Percentiles rank a stretch among this genome's conserved stretches.
These are phyloP conservation scores for Auriscalpium microsporum DNA, from an alignment of 768 basidiomycete genomes.

Conservation along the genomic window DNA sequence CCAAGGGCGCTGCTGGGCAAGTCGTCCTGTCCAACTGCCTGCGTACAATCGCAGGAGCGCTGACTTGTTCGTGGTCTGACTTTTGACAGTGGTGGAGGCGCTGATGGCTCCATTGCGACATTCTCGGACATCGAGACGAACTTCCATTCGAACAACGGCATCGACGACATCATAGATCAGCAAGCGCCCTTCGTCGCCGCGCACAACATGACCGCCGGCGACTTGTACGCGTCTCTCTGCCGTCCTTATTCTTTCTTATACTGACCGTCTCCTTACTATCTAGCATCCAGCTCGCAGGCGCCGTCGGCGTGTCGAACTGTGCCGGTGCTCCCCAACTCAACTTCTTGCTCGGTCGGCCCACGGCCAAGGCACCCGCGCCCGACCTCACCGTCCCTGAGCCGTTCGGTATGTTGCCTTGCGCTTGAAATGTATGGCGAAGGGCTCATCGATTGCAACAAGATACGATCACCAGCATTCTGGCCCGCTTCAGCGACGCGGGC, in stretches of 20 bases:
- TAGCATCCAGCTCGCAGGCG: slow-evolving; percentile 29
- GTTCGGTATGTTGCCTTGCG: background rate
- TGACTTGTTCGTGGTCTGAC: background rate
- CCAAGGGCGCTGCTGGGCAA: slow-evolving; percentile 11
- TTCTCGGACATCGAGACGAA: slow-evolving; percentile 35
- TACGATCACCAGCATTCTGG: slow-evolving; percentile 17
- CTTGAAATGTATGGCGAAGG: background rate
- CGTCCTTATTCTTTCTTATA: too few relatives aligned
- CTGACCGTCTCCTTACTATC: slow-evolving; percentile 7
- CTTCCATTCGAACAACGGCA: slow-evolving; percentile 36
- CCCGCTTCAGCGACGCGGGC: slow-evolving; percentile 27
- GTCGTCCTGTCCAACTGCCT: background rate
- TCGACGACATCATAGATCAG: slow-evolving; percentile 31
- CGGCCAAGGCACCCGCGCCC: slow-evolving; percentile 22
- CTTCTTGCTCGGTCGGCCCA: slow-evolving; percentile 30
- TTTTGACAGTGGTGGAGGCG: slow-evolving; percentile 20
- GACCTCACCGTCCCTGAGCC: slow-evolving; percentile 27
- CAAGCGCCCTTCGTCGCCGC: slow-evolving; percentile 27
- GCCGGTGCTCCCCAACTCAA: slow-evolving; percentile 30
- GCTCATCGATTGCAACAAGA: slow-evolving; percentile 6
- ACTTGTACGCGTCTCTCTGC: slow-evolving; percentile 28
- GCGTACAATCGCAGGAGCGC: background rate
- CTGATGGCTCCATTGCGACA: slow-evolving; percentile 41
- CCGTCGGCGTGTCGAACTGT: slow-evolving; percentile 30
- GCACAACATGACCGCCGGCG: slow-evolving; percentile 33